These are phyloP conservation scores for Fusarium sambucinum DNA, from an alignment of 2,329 filamentous ascomycete genomes.

Conservation along the genomic window DNA sequence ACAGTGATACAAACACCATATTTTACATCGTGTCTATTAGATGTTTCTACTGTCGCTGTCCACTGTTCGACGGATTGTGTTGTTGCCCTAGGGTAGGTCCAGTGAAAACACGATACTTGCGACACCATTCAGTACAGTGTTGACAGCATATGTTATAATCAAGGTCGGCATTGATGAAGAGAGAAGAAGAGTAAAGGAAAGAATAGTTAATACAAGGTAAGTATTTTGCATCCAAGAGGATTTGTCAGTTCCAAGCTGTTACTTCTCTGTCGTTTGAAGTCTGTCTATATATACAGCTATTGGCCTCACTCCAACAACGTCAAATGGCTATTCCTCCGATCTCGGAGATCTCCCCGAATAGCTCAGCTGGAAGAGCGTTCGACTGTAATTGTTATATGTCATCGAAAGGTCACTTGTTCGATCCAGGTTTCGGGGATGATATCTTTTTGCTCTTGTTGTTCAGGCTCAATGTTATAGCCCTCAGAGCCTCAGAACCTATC, in stretches of 20 bases:
- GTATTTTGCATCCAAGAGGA: too few relatives aligned
- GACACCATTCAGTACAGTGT: too few relatives aligned
- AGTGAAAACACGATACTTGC: neutral
- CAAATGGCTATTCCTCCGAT: conserved; percentile 5
- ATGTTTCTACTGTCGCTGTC: neutral
- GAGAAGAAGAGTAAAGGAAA: too few relatives aligned
- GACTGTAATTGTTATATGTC: conserved; percentile 40
- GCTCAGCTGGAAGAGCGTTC: conserved; percentile 49
- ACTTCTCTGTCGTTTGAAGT: too few relatives aligned
- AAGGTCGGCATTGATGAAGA: too few relatives aligned
- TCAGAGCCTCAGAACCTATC: too few relatives aligned
- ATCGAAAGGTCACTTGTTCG: conserved; percentile 47
- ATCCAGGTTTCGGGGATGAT: conserved; percentile 46
- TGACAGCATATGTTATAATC: too few relatives aligned
- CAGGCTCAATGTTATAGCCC: neutral
- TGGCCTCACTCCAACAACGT: neutral
- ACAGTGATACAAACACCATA: neutral
- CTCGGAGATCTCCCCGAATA: conserved; percentile 39
- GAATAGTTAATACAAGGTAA: too few relatives aligned
- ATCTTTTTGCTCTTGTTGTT: conserved; percentile 15
- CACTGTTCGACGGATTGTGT: neutral
- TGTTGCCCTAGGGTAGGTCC: neutral
- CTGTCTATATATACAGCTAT: neutral
- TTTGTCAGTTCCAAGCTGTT: too few relatives aligned
- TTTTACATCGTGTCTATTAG: neutral